These are phyloP conservation scores for Mesembryanthemum crystallinum DNA, from an alignment of 148 eudicot genomes.

Conservation along the genomic window DNA sequence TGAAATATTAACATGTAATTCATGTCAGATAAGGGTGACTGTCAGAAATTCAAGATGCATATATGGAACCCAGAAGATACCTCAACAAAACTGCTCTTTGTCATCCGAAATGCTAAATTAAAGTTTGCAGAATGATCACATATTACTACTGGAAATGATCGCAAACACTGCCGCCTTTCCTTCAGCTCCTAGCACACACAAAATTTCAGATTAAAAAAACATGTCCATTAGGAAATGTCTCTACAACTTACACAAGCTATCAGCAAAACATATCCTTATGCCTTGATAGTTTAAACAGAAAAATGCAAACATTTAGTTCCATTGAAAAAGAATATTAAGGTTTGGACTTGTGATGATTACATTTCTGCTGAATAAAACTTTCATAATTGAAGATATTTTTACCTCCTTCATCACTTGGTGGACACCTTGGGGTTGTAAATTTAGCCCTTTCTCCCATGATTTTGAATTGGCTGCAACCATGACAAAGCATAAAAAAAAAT, in stretches of 20 bases:
- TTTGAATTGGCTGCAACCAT: slow-evolving; percentile 69
- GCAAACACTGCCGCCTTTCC: slow-evolving; percentile 53
- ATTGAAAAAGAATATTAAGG: not conserved
- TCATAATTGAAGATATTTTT: slow-evolving; percentile 10
- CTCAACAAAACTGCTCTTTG: slow-evolving; percentile 62
- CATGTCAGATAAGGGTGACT: slow-evolving; percentile 13
- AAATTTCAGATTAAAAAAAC: not conserved
- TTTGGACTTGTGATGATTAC: not conserved
- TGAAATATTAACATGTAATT: slow-evolving; percentile 22
- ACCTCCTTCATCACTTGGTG: slow-evolving; percentile 49
- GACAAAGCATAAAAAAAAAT: slow-evolving; percentile 8
- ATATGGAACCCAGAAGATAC: slow-evolving; percentile 30
- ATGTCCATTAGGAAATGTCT: not conserved
- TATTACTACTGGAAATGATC: slow-evolving; percentile 59
- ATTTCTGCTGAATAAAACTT: not conserved
- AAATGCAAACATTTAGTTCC: not conserved
- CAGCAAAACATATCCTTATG: not conserved
- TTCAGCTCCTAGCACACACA: slow-evolving; percentile 38
- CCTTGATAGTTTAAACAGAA: not conserved
- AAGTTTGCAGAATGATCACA: slow-evolving; percentile 63
- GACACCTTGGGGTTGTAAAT: slow-evolving; percentile 46
- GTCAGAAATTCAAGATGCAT: not conserved
- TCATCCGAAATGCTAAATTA: slow-evolving; percentile 75
- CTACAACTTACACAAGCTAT: not conserved
- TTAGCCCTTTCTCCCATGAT: slow-evolving; percentile 67